Evolutionary conservation across 768 basidiomycete species (phyloP).

Genomic region (Scleroderma bovista): DNA sequence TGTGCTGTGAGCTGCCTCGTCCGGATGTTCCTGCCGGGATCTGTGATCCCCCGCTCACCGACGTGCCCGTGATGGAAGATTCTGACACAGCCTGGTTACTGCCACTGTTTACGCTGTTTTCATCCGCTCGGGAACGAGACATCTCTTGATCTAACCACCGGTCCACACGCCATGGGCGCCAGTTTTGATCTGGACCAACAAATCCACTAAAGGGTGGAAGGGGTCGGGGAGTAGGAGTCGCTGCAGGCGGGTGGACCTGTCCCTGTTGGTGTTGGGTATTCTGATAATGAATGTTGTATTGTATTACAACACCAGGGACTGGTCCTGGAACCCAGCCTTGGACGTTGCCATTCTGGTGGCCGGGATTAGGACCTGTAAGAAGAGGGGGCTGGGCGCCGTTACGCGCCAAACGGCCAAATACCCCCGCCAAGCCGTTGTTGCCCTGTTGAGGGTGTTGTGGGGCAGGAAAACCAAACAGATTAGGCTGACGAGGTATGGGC

Average conservation of each 20-base stretch:
- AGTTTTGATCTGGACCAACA: constrained; percentile 56
- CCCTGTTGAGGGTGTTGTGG: constrained; percentile 31
- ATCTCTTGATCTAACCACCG: constrained; percentile 19
- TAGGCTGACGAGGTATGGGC: constrained; percentile 27
- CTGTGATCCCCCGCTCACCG: constrained; percentile 1
- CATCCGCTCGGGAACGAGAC: not conserved
- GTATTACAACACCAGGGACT: constrained; percentile 48
- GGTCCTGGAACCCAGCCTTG: constrained; percentile 32
- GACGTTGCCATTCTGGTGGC: constrained; percentile 27
- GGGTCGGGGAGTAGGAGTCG: constrained; percentile 27
- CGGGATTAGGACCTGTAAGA: constrained; percentile 30
- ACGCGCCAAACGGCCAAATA: constrained; percentile 50
- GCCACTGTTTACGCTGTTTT: not conserved
- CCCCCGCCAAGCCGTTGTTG: constrained; percentile 33
- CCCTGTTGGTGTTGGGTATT: constrained; percentile 30
- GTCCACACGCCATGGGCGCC: constrained; percentile 57
- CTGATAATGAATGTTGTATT: constrained; percentile 62
- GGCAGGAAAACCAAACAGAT: constrained; percentile 24
- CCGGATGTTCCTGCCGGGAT: constrained; percentile 55
- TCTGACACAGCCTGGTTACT: not conserved
- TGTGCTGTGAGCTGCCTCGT: constrained; percentile 58
- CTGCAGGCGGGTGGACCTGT: constrained; percentile 26
- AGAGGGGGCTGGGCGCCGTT: constrained; percentile 37
- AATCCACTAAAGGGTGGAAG: constrained; percentile 59
- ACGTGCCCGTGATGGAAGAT: not conserved